phyloP scores from a whole-genome alignment of 1,284 basidiomycete genomes.

The Apiotrichum mycotoxinovorans region DNA sequence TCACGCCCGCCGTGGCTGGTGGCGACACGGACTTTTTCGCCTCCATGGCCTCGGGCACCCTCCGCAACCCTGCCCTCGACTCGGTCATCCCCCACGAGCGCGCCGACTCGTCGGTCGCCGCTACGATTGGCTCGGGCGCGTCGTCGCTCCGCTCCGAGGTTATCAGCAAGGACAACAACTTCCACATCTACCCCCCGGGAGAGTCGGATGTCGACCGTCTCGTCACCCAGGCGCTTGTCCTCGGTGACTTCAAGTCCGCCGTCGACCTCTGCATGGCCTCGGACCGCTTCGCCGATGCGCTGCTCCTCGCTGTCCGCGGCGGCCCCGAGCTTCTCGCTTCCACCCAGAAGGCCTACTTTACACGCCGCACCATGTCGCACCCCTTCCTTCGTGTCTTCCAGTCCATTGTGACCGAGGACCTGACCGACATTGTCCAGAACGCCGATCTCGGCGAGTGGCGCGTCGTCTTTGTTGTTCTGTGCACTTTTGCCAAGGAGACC shows the following conservation, averaged over 20 bases:
- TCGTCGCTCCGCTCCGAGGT: constrained; percentile 75
- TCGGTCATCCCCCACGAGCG: constrained; percentile 74
- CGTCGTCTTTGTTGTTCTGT: constrained; percentile 94
- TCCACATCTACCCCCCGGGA: constrained; percentile 85
- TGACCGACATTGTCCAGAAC: constrained; percentile 90
- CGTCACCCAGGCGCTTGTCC: constrained; percentile 86
- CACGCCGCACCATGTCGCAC: constrained; percentile 67
- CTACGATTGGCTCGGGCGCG: constrained; percentile 79
- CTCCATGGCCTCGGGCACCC: constrained; percentile 59
- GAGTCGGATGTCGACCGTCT: constrained; percentile 84
- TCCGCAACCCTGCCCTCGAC: constrained; percentile 59
- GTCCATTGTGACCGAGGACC: constrained; percentile 87
- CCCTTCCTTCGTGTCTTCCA: constrained; percentile 95
- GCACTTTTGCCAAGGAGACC: constrained; percentile 83
- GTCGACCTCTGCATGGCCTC: constrained; percentile 87
- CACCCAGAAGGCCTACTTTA: constrained; percentile 93
- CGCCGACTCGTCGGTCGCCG: constrained; percentile 81
- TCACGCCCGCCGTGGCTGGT: constrained; percentile 56
- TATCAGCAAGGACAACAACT: constrained; percentile 62
- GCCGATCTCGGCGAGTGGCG: constrained; percentile 93
- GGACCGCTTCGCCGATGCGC: constrained; percentile 89
- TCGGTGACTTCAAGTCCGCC: constrained; percentile 91
- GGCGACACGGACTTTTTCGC: constrained; percentile 77
- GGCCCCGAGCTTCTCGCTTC: constrained; percentile 82
- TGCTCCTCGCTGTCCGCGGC: constrained; percentile 86